Percentiles rank a stretch among this genome's conserved stretches.
phyloP scores from a whole-genome alignment of 2,329 filamentous ascomycete species.

The Dendrostoma leiphaemia region DNA sequence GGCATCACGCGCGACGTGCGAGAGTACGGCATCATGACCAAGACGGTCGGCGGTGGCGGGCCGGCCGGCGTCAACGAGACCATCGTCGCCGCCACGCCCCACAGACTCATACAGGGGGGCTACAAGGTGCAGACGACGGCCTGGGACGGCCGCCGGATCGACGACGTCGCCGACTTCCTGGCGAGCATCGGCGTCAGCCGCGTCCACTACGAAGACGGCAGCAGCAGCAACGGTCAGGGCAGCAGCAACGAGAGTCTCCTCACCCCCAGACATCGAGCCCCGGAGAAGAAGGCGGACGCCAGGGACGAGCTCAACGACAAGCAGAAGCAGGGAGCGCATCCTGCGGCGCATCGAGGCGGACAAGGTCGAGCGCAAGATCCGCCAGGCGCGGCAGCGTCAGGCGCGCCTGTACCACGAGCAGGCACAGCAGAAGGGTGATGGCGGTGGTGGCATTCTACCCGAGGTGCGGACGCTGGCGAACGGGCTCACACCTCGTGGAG shows the following conservation, averaged over 20 bases:
- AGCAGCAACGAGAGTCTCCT: background rate
- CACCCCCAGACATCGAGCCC: background rate
- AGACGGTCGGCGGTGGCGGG: background rate
- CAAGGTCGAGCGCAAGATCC: conserved; percentile 15
- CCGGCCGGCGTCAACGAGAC: conserved; percentile 8
- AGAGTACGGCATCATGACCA: conserved; percentile 14
- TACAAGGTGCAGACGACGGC: conserved; percentile 17
- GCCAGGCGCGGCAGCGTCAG: conserved; percentile 3
- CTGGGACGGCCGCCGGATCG: conserved; percentile 21
- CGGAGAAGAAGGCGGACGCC: background rate
- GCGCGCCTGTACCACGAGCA: background rate
- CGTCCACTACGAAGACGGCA: background rate
- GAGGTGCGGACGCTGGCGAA: no score
- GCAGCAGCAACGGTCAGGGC: background rate
- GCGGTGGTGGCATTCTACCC: no score
- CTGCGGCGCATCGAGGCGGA: conserved; percentile 20
- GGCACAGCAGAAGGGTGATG: background rate
- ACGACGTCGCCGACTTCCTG: conserved; percentile 19
- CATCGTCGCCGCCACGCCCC: conserved; percentile 21
- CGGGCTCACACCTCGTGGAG: no score
- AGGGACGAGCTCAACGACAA: conserved; percentile 12
- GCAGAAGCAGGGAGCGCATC: conserved; percentile 16
- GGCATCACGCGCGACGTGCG: conserved; percentile 18
- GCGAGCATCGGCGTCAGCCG: conserved; percentile 10
- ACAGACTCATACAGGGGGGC: conserved; percentile 23